These are phyloP conservation scores for Vitis hybrid DNA, from an alignment of 177 flowering plant genomes.

Conservation along the genomic window DNA sequence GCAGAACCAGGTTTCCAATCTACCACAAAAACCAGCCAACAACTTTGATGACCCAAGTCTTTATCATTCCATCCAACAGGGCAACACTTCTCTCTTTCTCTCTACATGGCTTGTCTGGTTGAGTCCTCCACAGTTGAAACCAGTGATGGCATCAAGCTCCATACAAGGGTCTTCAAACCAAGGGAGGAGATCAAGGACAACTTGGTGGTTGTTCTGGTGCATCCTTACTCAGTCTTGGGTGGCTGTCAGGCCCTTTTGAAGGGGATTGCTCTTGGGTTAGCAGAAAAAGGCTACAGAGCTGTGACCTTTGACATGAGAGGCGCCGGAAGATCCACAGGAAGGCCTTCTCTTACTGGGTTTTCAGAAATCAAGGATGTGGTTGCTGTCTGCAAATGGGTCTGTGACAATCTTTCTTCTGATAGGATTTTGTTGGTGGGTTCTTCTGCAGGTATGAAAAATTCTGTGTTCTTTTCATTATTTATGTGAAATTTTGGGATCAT, in stretches of 20 bases:
- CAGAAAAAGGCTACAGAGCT: conserved; percentile 57
- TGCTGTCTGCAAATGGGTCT: conserved; percentile 72
- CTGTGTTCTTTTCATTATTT: not conserved
- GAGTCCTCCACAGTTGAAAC: conserved; percentile 38
- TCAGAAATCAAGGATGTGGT: conserved; percentile 79
- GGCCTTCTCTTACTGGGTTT: conserved; percentile 80
- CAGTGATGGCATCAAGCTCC: conserved; percentile 40
- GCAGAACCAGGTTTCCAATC: no score
- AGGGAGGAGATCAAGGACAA: conserved; percentile 28
- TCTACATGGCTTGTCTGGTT: conserved; percentile 3
- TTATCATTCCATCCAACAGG: no score
- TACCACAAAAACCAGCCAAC: not conserved
- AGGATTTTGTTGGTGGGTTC: conserved; percentile 78
- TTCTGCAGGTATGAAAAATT: conserved; percentile 48
- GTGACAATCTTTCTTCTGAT: conserved; percentile 31
- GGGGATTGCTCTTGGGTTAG: conserved; percentile 78
- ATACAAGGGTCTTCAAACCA: conserved; percentile 35
- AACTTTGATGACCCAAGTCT: not conserved
- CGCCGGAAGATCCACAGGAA: conserved; percentile 87
- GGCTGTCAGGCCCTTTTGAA: conserved; percentile 83
- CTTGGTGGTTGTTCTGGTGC: conserved; percentile 69
- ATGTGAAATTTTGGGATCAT: not conserved
- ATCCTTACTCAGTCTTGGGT: conserved; percentile 81
- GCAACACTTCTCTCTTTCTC: not conserved
- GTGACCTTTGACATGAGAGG: conserved; percentile 96